These are phyloP conservation scores for Epichloe festucae DNA, from an alignment of 2,329 filamentous ascomycete genomes.

Conservation along the genomic window DNA sequence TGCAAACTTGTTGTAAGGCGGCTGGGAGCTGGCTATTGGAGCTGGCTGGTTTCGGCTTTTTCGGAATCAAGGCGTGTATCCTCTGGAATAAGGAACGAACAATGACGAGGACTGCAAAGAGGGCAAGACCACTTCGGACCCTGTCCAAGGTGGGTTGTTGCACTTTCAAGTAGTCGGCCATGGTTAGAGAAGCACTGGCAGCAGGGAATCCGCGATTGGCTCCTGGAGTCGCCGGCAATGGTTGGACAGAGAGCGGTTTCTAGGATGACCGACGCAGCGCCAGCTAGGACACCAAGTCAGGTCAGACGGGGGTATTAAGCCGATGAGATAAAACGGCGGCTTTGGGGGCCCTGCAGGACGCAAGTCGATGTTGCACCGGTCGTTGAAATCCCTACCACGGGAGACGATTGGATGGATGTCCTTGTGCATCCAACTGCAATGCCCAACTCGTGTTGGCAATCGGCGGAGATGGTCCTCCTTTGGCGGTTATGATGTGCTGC, in stretches of 20 bases:
- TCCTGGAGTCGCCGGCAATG: constrained; percentile 20
- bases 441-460: neutral
- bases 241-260: constrained; percentile 4
- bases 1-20: constrained; percentile 7
- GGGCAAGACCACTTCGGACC: constrained; percentile 17
- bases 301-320: neutral
- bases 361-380: neutral
- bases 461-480: neutral
- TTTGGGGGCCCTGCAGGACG: neutral
- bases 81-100: constrained; percentile 17
- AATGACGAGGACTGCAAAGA: constrained; percentile 24
- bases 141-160: constrained; percentile 17
- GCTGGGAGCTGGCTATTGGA: constrained; percentile 6
- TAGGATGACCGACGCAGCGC: neutral
- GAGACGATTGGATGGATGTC: neutral
- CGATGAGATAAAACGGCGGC: neutral
- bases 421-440: neutral
- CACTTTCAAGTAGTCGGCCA: constrained; percentile 18
- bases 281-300: neutral
- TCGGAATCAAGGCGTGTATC: constrained; percentile 6
- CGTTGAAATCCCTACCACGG: neutral
- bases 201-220: constrained; percentile 20
- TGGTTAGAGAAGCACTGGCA: constrained; percentile 14
- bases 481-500: neutral
- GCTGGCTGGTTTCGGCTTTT: neutral